Conservation (phyloP, 371 early-diverging fungal genomes). For the Rhizopus delemar region DNA sequence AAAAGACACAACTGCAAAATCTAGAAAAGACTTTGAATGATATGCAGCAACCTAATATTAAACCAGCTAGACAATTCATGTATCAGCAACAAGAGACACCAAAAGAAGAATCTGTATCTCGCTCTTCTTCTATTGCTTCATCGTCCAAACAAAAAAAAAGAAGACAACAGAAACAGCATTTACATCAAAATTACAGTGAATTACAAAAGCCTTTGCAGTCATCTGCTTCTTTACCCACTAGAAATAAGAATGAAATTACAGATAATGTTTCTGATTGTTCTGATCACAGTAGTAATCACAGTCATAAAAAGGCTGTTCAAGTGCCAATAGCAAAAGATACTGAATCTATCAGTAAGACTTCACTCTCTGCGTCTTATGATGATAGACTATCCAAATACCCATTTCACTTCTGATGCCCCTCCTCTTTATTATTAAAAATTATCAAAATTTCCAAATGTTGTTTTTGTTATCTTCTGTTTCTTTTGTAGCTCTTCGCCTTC, state of each 20-base stretch:
- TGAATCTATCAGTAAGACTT: conserved; percentile 9
- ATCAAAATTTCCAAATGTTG: conserved; percentile 42
- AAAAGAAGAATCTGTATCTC: background rate
- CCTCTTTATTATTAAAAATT: conserved; percentile 29
- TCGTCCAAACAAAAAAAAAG: conserved; percentile 17
- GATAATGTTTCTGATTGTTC: conserved; percentile 18
- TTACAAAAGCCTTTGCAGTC: conserved; percentile 33
- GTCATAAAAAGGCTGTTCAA: conserved; percentile 4
- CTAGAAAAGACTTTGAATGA: conserved; percentile 54
- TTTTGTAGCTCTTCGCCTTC: conserved; percentile 14
- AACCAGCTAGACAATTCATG: conserved; percentile 15
- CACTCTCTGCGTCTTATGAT: conserved; percentile 47
- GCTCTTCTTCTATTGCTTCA: conserved; percentile 6
- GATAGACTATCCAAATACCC: conserved; percentile 29
- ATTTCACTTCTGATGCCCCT: background rate
- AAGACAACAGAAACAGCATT: conserved; percentile 26
- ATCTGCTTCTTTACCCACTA: conserved; percentile 50
- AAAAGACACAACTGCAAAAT: conserved; percentile 48
- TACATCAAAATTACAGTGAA: conserved; percentile 20
- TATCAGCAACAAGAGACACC: conserved; percentile 11
- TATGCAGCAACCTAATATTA: conserved; percentile 36
- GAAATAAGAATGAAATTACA: conserved; percentile 20
- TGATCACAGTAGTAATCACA: conserved; percentile 9
- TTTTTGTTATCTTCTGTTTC: conserved; percentile 13
- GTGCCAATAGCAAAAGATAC: conserved; percentile 8